Conservation (phyloP, 441 rosid species). For the Arabidopsis hybrid region DNA sequence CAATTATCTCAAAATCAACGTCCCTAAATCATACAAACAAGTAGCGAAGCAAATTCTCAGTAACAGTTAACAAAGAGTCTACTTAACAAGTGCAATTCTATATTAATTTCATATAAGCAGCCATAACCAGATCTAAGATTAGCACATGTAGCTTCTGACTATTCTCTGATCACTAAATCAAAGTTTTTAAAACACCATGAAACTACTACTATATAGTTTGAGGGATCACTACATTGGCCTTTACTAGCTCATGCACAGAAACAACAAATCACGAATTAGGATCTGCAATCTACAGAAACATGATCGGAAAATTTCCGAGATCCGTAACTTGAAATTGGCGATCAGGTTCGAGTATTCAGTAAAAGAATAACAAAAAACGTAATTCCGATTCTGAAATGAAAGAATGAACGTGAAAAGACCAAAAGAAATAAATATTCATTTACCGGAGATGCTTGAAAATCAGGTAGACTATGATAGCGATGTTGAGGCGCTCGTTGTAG, state of each 20-base stretch:
- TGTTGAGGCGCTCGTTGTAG: conserved; percentile 94
- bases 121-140: conserved; percentile 11
- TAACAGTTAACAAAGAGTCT: not conserved
- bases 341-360: conserved; percentile 26
- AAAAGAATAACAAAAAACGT: not conserved
- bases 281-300: conserved; percentile 14
- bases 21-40: conserved; percentile 54
- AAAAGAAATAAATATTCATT: not conserved
- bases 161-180: conserved; percentile 23
- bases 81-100: not conserved
- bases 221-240: not conserved
- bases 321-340: conserved; percentile 6
- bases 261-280: conserved; percentile 21
- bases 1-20: conserved; percentile 85
- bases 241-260: conserved; percentile 31
- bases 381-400: not conserved
- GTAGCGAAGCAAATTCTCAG: not conserved
- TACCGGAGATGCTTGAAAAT: conserved; percentile 93
- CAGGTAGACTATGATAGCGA: conserved; percentile 87
- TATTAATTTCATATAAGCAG: not conserved
- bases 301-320: conserved; percentile 18
- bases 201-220: not conserved
- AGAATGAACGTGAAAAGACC: conserved; percentile 2
- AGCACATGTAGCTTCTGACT: conserved; percentile 13
- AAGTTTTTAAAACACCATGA: not conserved